Evolutionary conservation across 75 land plant species (phyloP).

Genomic region (Cryptomeria japonica): DNA sequence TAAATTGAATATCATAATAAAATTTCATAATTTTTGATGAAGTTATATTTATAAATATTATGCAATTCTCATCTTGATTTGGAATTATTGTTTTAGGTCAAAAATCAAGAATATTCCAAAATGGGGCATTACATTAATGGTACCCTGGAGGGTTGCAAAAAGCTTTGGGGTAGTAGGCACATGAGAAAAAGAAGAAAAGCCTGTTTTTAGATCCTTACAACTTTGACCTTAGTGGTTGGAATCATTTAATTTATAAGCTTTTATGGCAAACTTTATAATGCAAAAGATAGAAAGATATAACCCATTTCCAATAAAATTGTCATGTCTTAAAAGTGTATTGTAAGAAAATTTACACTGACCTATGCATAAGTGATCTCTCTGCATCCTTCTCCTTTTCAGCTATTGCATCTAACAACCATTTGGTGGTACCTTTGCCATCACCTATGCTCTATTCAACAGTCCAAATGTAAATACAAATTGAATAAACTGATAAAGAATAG

Average conservation of each 20-base stretch:
- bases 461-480: not conserved
- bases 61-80: too few species aligned
- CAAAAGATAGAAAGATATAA: not conserved
- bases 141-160: too few species aligned
- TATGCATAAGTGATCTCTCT: conserved; percentile 64
- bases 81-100: too few species aligned
- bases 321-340: not conserved
- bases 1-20: too few species aligned
- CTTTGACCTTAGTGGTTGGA: not conserved
- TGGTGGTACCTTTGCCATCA: conserved; percentile 46
- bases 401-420: conserved; percentile 46
- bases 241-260: not conserved
- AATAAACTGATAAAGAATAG: not conserved
- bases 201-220: too few species aligned
- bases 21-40: too few species aligned
- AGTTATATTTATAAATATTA: too few species aligned
- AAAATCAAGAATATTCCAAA: too few species aligned
- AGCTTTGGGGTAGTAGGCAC: too few species aligned
- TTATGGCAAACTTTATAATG: not conserved
- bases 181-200: too few species aligned
- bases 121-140: too few species aligned
- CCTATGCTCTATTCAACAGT: conserved; percentile 18
- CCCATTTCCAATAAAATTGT: not conserved
- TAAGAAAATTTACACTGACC: conserved; percentile 19
- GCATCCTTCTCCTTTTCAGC: conserved; percentile 56